Evolutionary conservation across 768 basidiomycete genomes (phyloP), one percentile per base, ranked within the genome.

Genomic region (Lactarius tabidus): DNA sequence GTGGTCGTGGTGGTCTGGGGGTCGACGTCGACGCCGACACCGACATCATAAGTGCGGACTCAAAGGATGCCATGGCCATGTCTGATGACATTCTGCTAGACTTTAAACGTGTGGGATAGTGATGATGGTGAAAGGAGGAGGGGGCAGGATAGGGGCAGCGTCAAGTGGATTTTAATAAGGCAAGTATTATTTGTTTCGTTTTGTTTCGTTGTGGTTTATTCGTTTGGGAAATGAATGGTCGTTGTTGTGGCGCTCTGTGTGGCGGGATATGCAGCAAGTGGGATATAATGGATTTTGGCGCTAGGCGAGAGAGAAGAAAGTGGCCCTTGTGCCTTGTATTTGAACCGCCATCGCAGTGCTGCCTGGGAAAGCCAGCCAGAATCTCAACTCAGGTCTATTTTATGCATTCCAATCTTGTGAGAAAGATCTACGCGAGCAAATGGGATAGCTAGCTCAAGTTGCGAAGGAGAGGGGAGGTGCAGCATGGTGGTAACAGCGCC

Each of bases 241-340:
- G n/a, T n/a, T n/a, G 35, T 26, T 29, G 28, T 38, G 23, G 26
- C 26, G 26, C 23, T 55, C 35, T 55, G 53, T 55, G 53, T 64
- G 63, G 52, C 48, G 48, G 48, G 7, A 14, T 14, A 28, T 35
- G 8, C 9, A n/a, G 17, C 29, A 20, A 4, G 59, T 33, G 43
- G 26, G 38, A 17, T n/a, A n/a, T 35, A 38, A 2, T 1, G 52
- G 14, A 41, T 15, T 23, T 64, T 55, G 59, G 64, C 64, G 15
- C 59, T 54, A 51, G 64, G 64, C 59, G 43, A 57, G 29, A 45
- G 36, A 31, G 38, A 48, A 31, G 38, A 35, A 56, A 6, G 14
- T 9, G 26, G 14, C 3, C 1, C 1, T 45, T 17, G 31, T 29
- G 12, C 35, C 12, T 56, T 51, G 48, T 51, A 1, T 65, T 57